Base-by-base conservation (phyloP, 129 eudicot species). In the Arctium minus region DNA sequence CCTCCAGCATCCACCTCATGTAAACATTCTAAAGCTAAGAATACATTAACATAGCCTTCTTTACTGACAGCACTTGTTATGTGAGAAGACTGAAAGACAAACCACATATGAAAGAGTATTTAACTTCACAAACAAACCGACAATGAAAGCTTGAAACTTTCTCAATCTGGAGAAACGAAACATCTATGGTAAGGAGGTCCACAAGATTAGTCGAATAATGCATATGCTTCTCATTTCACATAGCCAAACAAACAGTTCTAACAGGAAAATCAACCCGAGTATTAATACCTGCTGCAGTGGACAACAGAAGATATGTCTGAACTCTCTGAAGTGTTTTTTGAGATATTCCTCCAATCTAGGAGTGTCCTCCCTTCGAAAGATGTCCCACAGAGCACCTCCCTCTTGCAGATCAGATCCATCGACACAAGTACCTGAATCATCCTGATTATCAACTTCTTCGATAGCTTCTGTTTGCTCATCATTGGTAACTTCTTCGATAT, bases 341-440 rank as follows among this genome's bases (percentile, higher is more conserved):
- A 92, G 83, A 85, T 92, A 92, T 76, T 85, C 90, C 85, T 92
- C 86, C 36, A 92, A 76, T 73, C 83, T 92, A 33, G 94, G 89
- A 40, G 90, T 86, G 86, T 92, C 97, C 83, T 92, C 82, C 69
- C 97, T 76, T 87, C 97, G 67, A 62, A 92, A 92, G 35, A 92
- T 92, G 73, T 92, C 92, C 97, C 97, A 92, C 32, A 92, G 6
- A 40, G 97, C 94, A 69, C 94, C 94, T 12, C 88, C 96, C 33
- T 85, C 91, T 60, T 7, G 84, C 44, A 85, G 13, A 76, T 81
- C 78, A 38, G 50, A 79, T 60, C 77, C 82, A 36, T 82, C 79
- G 38, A 48, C 80, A 78, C 79, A 84, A 12, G 22, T 18, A 22
- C 80, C 78, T 56, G 38, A 50, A 36, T 71, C 83, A 79, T 72